Conservation (phyloP, 2,329 filamentous ascomycete species). For the Cladosporium phlei region DNA sequence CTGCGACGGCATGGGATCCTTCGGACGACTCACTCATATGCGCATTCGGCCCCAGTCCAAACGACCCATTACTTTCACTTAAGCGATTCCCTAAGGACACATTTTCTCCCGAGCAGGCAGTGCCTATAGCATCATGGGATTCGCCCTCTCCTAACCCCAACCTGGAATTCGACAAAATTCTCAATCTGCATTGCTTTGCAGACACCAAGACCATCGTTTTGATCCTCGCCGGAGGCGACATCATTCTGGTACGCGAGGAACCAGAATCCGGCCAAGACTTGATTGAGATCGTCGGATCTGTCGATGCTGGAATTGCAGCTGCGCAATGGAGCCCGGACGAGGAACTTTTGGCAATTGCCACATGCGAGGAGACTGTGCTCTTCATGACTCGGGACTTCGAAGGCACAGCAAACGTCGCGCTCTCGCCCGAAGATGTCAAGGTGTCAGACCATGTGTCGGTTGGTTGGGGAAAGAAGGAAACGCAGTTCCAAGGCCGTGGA, state of each 20-base stretch:
- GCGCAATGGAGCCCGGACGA: conserved; percentile 94
- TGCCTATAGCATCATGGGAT: conserved; percentile 77
- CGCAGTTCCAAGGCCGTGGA: conserved; percentile 77
- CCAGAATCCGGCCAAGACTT: conserved; percentile 63
- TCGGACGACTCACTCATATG: conserved; percentile 72
- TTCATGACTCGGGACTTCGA: conserved; percentile 94
- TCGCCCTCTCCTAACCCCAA: conserved; percentile 74
- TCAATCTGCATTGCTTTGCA: conserved; percentile 78
- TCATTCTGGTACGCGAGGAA: conserved; percentile 75
- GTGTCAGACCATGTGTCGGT: conserved; percentile 89
- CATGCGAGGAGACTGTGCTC: conserved; percentile 70
- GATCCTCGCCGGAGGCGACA: conserved; percentile 84
- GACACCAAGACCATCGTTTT: conserved; percentile 75
- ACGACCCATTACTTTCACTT: conserved; percentile 69
- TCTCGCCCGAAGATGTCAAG: conserved; percentile 69
- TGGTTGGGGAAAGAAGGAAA: conserved; percentile 97
- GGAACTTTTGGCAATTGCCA: conserved; percentile 79
- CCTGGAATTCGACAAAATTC: conserved; percentile 66
- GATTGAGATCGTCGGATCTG: conserved; percentile 92
- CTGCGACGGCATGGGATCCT: conserved; percentile 81
- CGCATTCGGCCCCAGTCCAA: conserved; percentile 73
- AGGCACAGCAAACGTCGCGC: conserved; percentile 67
- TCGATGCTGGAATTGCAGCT: conserved; percentile 84
- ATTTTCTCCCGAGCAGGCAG: conserved; percentile 38
- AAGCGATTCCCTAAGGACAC: conserved; percentile 47